phyloP scores from a whole-genome alignment of 1,139 yeast species.

The Candida gigantensis region DNA sequence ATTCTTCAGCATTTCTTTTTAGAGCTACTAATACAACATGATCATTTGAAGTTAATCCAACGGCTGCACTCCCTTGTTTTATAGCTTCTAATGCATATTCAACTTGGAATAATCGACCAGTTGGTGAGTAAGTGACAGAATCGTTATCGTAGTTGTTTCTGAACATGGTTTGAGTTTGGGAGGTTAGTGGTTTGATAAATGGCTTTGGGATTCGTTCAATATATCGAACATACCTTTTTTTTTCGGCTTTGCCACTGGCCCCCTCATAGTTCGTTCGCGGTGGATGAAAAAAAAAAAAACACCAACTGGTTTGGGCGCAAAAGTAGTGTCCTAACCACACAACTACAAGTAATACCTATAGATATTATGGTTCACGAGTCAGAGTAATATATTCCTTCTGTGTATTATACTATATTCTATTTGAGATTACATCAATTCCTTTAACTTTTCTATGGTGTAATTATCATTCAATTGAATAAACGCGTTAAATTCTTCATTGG shows the following conservation, averaged over 20 bases:
- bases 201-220: not conserved
- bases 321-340: slow-evolving; percentile 1
- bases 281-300: slow-evolving; percentile 1
- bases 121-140: slow-evolving; percentile 95
- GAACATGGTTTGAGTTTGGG: slow-evolving; percentile 45
- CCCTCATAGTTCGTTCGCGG: too few species aligned
- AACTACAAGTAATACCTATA: too few species aligned
- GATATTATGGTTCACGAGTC: too few species aligned
- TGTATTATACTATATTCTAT: too few species aligned
- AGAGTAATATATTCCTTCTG: too few species aligned
- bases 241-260: not conserved
- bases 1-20: slow-evolving; percentile 94
- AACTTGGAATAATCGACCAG: slow-evolving; percentile 92
- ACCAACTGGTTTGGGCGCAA: too few species aligned
- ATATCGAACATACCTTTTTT: too few species aligned
- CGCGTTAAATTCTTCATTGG: slow-evolving; percentile 27
- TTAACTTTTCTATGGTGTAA: slow-evolving; percentile 35
- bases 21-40: slow-evolving; percentile 92
- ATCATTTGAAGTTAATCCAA: slow-evolving; percentile 81
- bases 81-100: slow-evolving; percentile 97
- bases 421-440: slow-evolving; percentile 9
- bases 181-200: slow-evolving; percentile 97
- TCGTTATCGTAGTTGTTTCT: slow-evolving; percentile 99
- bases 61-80: slow-evolving; percentile 97
- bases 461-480: slow-evolving; percentile 30